These are phyloP conservation scores for Melampsora occidentalis DNA, from an alignment of 1,284 basidiomycete species.

Conservation along the genomic window DNA sequence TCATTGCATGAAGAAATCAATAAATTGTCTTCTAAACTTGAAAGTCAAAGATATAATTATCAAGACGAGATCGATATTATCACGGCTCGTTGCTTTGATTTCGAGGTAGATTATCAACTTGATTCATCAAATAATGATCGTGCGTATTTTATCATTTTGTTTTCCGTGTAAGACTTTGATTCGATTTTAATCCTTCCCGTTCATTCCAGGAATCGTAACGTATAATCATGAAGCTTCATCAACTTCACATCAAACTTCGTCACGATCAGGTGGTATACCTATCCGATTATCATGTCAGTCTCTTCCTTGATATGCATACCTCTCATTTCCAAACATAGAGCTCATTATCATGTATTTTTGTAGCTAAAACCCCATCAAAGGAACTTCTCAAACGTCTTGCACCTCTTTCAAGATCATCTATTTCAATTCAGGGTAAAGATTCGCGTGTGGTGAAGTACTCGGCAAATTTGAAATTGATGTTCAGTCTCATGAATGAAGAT, in stretches of 20 bases:
- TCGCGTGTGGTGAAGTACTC: conserved; percentile 67
- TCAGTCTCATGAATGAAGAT: conserved; percentile 83
- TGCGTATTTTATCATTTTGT: conserved; percentile 9
- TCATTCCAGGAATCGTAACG: not conserved
- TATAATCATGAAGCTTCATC: not conserved
- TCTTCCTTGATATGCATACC: not conserved
- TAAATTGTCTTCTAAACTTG: conserved; percentile 4
- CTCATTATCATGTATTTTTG: conserved; percentile 5
- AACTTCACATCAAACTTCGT: not conserved
- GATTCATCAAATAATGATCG: conserved; percentile 5
- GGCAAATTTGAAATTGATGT: conserved; percentile 72
- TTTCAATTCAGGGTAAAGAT: conserved; percentile 26
- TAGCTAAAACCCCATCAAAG: not conserved
- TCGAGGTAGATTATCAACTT: not conserved
- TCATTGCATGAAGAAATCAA: conserved; percentile 14
- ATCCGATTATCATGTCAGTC: conserved; percentile 17
- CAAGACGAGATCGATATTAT: conserved; percentile 33
- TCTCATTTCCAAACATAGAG: not conserved
- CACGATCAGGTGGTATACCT: not conserved
- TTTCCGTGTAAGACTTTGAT: not conserved
- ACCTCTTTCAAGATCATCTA: conserved; percentile 5
- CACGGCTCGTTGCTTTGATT: conserved; percentile 37
- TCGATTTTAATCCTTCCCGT: not conserved
- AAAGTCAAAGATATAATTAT: not conserved
- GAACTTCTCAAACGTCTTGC: conserved; percentile 25